These are phyloP conservation scores for Aspergillus bombycis DNA, from an alignment of 2,329 filamentous ascomycete species.

Conservation along the genomic window DNA sequence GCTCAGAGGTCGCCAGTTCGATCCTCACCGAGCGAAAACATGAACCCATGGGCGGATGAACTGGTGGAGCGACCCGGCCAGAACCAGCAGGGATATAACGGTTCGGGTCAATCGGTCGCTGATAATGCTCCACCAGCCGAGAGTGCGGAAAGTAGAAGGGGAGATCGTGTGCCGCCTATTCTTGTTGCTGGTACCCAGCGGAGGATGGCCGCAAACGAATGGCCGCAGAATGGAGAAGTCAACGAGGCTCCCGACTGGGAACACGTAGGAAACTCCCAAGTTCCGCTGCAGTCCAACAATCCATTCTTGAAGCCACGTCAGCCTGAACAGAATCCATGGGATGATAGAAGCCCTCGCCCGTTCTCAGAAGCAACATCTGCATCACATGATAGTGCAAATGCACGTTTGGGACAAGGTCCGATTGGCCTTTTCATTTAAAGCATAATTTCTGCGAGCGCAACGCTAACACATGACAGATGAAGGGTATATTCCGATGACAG, in stretches of 20 bases:
- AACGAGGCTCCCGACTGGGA: constrained; percentile 25
- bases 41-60: constrained; percentile 38
- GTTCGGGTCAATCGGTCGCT: constrained; percentile 10
- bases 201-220: constrained; percentile 26
- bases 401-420: constrained; percentile 39
- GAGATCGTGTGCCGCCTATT: constrained; percentile 25
- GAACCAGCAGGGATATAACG: constrained; percentile 12
- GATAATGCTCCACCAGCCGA: constrained; percentile 8
- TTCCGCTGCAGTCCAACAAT: constrained; percentile 43
- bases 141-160: constrained; percentile 12
- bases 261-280: constrained; percentile 22
- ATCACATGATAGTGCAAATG: constrained; percentile 26
- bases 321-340: constrained; percentile 25
- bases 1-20: constrained; percentile 40
- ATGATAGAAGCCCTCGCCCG: constrained; percentile 20
- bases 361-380: constrained; percentile 24
- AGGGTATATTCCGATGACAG: constrained; percentile 46
- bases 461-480: constrained; percentile 26
- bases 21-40: constrained; percentile 29
- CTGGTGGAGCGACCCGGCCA: constrained; percentile 27
- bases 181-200: constrained; percentile 27
- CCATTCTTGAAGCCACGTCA: constrained; percentile 40
- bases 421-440: background rate
- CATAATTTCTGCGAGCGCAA: background rate
- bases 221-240: constrained; percentile 17